Percentiles rank a stretch among this genome's conserved stretches.
Conservation (phyloP, 2,329 filamentous ascomycete species). For the Zymoseptoria passerinii region DNA sequence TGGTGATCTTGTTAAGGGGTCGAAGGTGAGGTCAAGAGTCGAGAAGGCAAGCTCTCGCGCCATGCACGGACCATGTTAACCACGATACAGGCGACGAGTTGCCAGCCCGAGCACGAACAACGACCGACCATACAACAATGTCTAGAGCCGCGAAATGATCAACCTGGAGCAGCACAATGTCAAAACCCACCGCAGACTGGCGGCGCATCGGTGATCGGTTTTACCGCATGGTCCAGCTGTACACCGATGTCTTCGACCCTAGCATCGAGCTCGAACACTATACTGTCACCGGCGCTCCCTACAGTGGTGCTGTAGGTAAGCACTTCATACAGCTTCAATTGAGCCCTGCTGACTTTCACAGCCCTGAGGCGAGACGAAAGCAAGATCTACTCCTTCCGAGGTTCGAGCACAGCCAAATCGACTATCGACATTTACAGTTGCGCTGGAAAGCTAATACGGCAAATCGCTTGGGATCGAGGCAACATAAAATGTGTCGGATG, state of each 20-base stretch:
- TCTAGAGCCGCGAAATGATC: neutral
- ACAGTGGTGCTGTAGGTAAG: conserved; percentile 84
- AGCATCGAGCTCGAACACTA: conserved; percentile 94
- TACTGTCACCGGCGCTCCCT: conserved; percentile 81
- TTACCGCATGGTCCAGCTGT: conserved; percentile 90
- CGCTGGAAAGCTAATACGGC: conserved; percentile 69
- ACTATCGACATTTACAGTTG: conserved; percentile 92
- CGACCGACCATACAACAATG: neutral
- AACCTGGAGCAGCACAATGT: conserved; percentile 25
- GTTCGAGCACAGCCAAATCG: conserved; percentile 62
- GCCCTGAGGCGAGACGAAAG: conserved; percentile 82
- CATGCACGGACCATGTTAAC: neutral
- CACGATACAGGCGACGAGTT: conserved; percentile 2
- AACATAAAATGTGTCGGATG: conserved; percentile 82
- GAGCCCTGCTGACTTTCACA: conserved; percentile 34
- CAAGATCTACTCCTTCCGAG: conserved; percentile 72
- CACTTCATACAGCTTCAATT: conserved; percentile 8
- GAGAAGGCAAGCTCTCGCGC: neutral
- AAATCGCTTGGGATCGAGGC: conserved; percentile 72
- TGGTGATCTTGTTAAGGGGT: neutral
- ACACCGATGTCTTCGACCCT: conserved; percentile 85
- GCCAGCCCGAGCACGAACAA: neutral
- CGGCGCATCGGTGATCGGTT: conserved; percentile 87
- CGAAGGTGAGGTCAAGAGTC: neutral
- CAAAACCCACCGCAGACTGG: conserved; percentile 78